Base-by-base conservation (phyloP, 164 flowering plant genomes). In the Vitis cinerea region DNA sequence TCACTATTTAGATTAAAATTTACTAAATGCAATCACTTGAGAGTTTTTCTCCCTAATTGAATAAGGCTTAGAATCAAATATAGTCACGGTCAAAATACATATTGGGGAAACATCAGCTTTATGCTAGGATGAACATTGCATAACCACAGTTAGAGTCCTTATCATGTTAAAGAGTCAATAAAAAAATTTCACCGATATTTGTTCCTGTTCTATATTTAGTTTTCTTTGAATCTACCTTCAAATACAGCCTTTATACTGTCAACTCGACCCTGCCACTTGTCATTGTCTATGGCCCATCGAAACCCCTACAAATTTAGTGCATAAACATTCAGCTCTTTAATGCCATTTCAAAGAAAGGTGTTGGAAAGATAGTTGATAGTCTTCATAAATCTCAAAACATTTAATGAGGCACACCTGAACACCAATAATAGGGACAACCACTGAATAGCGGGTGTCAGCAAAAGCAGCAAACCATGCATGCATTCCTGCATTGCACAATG, bases 391-490 rank as follows among this genome's bases (percentile, higher is more conserved):
- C 50, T 9, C 12, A 49, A 50, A 54, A 7, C 57, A 68, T 65
- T 29, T 50, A 47, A 11, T 48, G 44, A 29, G 55, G 51, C 69
- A 58, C 15, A 89, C 99, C 98, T 95, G 98, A 62, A 93, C 92
- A 67, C 98, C 99, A 75, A 96, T 91, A 74, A 93, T 84, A 12
- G 97, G 97, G 65, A 76, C 99, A 74, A 78, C 94, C 67, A 93
- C 97, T 2, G 94, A 65, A 79, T 90, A 95, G n/a, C 97, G 93
- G 53, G 88, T 79, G 74, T 95, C 98, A 54, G 79, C 88, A 74
- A 73, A 75, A 51, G 93, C 97, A 79, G 84, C 97, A 89, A 93
- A 90, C 93, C 96, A 91, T 51, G 98, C 97, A 85, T 96, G 99
- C 97, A 95, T 95, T 63, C 99, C 98, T 95, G 83, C 74, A 78